phyloP scores from a whole-genome alignment of 164 flowering plant species.

The Saururus chinensis region DNA sequence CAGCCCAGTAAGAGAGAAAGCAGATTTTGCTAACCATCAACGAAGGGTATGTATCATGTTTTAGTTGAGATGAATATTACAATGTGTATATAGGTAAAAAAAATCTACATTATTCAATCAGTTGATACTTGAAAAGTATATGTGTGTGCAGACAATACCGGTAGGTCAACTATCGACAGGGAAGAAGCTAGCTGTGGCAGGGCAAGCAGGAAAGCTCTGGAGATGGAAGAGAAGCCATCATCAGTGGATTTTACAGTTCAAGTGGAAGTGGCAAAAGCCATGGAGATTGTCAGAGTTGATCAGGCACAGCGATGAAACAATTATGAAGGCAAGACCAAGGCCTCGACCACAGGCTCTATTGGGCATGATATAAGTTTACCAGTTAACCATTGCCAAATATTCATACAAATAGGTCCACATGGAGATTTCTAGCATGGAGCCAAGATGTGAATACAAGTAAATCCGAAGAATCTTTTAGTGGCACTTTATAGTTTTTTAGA shows the following conservation, averaged over 20 bases:
- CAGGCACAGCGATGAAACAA: slow-evolving; percentile 86
- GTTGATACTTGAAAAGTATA: background rate
- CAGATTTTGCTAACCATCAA: slow-evolving; percentile 42
- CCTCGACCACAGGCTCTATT: slow-evolving; percentile 53
- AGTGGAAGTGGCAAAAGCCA: slow-evolving; percentile 99
- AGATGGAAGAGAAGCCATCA: slow-evolving; percentile 99
- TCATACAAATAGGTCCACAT: slow-evolving; percentile 2
- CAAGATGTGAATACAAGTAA: background rate
- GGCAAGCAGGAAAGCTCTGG: slow-evolving; percentile 89
- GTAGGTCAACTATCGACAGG: slow-evolving; percentile 54
- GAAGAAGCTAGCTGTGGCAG: slow-evolving; percentile 56
- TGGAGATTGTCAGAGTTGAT: slow-evolving; percentile 98
- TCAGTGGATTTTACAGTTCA: slow-evolving; percentile 91
- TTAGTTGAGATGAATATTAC: background rate
- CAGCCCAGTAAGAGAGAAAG: slow-evolving; percentile 48
- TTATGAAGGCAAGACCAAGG: slow-evolving; percentile 64
- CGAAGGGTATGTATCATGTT: slow-evolving; percentile 41
- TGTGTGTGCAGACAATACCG: slow-evolving; percentile 66
- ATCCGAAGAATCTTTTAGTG: background rate
- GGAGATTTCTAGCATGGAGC: background rate
- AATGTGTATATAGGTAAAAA: too few species aligned
- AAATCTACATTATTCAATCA: background rate
- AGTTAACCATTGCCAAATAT: slow-evolving; percentile 8
- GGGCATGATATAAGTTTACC: slow-evolving; percentile 25
- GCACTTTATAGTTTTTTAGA: background rate